Percentiles rank a stretch among this genome's conserved stretches.
These are phyloP conservation scores for Alternaria sp. DNA, from an alignment of 2,329 filamentous ascomycete species.

Conservation along the genomic window DNA sequence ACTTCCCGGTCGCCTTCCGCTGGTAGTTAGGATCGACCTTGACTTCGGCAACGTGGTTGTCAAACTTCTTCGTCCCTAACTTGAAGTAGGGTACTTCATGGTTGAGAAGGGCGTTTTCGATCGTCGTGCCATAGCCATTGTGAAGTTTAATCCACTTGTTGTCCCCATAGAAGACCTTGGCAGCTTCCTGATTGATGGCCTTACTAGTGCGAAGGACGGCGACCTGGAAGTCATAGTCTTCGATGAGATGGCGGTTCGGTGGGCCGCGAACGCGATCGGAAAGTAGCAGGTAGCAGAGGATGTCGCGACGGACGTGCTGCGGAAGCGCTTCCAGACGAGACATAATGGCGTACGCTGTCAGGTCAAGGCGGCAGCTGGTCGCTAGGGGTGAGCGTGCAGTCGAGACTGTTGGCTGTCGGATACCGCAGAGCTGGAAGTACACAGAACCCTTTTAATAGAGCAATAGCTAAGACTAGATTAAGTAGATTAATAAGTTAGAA, in stretches of 20 bases:
- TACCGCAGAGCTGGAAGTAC: background rate
- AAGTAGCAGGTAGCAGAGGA: background rate
- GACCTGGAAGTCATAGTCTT: background rate
- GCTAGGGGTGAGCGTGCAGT: background rate
- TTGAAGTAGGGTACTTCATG: background rate
- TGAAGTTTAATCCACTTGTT: background rate
- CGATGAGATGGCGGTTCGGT: background rate
- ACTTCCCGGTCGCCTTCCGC: background rate
- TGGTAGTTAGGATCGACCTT: background rate
- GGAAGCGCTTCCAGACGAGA: background rate
- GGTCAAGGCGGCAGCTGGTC: background rate
- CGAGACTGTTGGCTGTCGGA: background rate
- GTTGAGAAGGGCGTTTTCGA: background rate
- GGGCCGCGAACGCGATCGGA: background rate
- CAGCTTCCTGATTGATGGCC: background rate
- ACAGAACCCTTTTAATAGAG: background rate
- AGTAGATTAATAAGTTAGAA: too few relatives aligned
- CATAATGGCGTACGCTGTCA: background rate
- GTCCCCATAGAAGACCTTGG: background rate
- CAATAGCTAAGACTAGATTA: background rate
- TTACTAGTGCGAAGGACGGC: background rate
- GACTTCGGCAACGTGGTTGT: background rate
- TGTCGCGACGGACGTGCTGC: background rate
- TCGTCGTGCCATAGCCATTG: background rate
- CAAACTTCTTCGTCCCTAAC: background rate